Evolutionary conservation across 257 asterid genomes (phyloP).

Genomic region (Echium plantagineum): DNA sequence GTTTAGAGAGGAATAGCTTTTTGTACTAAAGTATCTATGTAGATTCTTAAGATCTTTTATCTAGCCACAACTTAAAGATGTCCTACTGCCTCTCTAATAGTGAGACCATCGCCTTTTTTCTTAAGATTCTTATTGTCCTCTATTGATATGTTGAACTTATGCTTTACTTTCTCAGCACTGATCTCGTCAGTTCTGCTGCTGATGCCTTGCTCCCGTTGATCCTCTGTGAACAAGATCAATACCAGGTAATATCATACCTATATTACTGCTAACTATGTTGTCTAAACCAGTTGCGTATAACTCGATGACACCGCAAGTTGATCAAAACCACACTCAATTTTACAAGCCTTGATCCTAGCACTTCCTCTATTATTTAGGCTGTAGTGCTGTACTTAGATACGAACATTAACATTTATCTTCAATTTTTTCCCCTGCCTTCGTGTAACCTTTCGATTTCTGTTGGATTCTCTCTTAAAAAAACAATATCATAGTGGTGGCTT

Average conservation of each 20-base stretch:
- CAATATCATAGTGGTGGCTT: too few species aligned
- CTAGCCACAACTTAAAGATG: neutral
- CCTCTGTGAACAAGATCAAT: slow-evolving; percentile 71
- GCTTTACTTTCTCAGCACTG: slow-evolving; percentile 44
- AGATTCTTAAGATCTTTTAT: neutral
- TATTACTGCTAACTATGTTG: neutral
- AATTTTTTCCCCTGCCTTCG: too few species aligned
- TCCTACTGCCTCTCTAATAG: neutral
- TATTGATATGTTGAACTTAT: slow-evolving; percentile 8
- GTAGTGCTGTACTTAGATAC: too few species aligned
- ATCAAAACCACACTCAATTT: too few species aligned
- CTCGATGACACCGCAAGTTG: too few species aligned
- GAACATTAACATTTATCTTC: too few species aligned
- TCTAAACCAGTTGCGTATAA: too few species aligned
- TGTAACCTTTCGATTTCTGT: too few species aligned
- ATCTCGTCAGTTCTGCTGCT: slow-evolving; percentile 82
- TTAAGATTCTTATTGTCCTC: neutral
- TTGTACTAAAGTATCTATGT: neutral
- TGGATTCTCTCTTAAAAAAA: too few species aligned
- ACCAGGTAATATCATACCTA: slow-evolving; percentile 48
- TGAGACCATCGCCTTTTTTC: neutral
- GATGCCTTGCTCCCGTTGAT: slow-evolving; percentile 91
- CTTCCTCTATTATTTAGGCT: too few species aligned
- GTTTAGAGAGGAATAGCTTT: neutral
- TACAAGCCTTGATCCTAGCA: too few species aligned